Percentiles rank a stretch among this genome's conserved stretches.
phyloP scores from a whole-genome alignment of 768 basidiomycete genomes.

The Xerocomus potaroensis region DNA sequence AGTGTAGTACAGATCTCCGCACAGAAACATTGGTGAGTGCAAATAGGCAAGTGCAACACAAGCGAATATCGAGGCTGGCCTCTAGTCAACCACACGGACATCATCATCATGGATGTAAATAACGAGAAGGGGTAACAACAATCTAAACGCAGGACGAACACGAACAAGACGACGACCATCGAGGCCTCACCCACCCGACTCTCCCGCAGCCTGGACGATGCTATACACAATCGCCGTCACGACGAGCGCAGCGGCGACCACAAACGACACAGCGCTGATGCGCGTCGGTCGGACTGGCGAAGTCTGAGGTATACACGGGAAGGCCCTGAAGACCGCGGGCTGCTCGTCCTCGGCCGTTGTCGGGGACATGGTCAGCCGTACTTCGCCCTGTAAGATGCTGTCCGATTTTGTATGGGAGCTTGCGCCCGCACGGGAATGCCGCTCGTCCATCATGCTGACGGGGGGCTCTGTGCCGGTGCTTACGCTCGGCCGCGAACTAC shows the following conservation, averaged over 20 bases:
- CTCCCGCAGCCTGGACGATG: slow-evolving; percentile 6
- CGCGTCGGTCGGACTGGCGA: slow-evolving; percentile 10
- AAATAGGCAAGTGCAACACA: too few relatives aligned
- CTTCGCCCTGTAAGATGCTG: neutral
- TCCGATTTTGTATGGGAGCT: neutral
- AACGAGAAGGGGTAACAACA: too few relatives aligned
- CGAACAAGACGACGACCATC: too few relatives aligned
- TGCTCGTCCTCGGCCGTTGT: neutral
- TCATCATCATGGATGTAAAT: too few relatives aligned
- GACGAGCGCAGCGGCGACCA: slow-evolving; percentile 8
- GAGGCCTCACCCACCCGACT: neutral
- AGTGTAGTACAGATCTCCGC: too few relatives aligned
- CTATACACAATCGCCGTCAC: slow-evolving; percentile 16
- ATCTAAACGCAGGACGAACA: too few relatives aligned
- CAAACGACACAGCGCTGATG: slow-evolving; percentile 6
- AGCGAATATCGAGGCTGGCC: too few relatives aligned
- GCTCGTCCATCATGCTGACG: neutral
- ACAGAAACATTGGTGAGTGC: too few relatives aligned
- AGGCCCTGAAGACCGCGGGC: slow-evolving; percentile 11
- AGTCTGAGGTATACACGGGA: slow-evolving; percentile 5
- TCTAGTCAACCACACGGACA: too few relatives aligned
- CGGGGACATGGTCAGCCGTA: slow-evolving; percentile 4
- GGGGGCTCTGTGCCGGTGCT: neutral
- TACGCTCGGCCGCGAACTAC: slow-evolving; percentile 2
- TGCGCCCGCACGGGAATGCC: neutral